Evolutionary conservation across 768 basidiomycete species (phyloP), one percentile per base, ranked within the genome.

Genomic region (Suillus discolor): DNA sequence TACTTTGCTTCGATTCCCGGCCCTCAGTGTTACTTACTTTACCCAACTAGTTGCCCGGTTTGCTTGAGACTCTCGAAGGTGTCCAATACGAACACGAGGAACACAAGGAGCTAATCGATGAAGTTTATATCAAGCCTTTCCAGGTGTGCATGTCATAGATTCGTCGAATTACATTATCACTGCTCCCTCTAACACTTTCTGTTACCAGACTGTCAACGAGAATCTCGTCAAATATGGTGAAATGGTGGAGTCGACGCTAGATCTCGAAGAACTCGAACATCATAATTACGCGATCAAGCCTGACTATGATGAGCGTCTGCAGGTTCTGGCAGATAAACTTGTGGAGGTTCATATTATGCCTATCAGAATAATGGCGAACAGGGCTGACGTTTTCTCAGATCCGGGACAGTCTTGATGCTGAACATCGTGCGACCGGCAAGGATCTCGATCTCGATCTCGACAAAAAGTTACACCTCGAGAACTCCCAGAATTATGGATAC

Each of bases 211-310:
- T 68, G 84, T 87, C 67, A 78, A 85, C 20, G 76, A 74, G 0
- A 88, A 80, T 61, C 85, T 99, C 6, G 82, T 81, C 15, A 93
- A 93, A 72, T 97, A 96, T 71, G 82, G 85, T 3, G 93, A 96
- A 67, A 96, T 99, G 93, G 96, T 99, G 3, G 95, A 98, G 75
- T 89, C 93, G 67, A 99, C 97, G 0, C 86, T 99, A 51, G 97
- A 99, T 72, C 86, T 98, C 20, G 87, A 89, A 25, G 88, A 96
- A 65, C 84, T 97, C 7, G 89, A 92, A 38, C 84, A 85, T 16
- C 94, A 98, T 76, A 92, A 91, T 70, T 95, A 91, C 72, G 89
- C 95, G 20, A 96, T 99, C 72, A 94, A 93, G 72, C 89, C 97
- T 0, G 93, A 95, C 62, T 97, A 97, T 69, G 94, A 99, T 72